These are phyloP conservation scores for Annulohypoxylon stygium DNA, from an alignment of 495 filamentous ascomycete genomes.

Conservation along the genomic window DNA sequence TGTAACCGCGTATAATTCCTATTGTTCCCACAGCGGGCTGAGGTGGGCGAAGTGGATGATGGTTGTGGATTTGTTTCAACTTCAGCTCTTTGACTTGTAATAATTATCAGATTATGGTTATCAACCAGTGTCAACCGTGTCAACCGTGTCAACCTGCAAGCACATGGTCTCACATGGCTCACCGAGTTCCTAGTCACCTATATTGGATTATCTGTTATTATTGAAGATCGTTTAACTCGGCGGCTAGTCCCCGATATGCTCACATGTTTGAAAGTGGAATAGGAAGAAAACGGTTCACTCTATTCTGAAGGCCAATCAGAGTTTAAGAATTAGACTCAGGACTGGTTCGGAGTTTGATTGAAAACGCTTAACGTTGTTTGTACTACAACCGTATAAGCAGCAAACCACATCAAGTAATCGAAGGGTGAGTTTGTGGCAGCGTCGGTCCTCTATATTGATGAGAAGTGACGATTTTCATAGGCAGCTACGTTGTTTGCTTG, in stretches of 20 bases:
- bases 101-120: conserved; percentile 32
- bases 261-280: conserved; percentile 11
- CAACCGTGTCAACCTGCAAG: background rate
- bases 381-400: conserved; percentile 13
- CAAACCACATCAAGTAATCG: conserved; percentile 8
- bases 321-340: background rate
- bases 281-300: conserved; percentile 9
- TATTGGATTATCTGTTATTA: conserved; percentile 15
- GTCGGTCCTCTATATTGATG: conserved; percentile 7
- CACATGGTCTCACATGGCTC: conserved; percentile 23
- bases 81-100: conserved; percentile 37
- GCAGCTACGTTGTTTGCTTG: background rate
- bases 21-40: conserved; percentile 24
- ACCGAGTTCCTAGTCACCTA: conserved; percentile 25
- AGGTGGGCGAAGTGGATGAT: conserved; percentile 4
- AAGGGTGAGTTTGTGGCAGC: background rate
- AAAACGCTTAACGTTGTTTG: conserved; percentile 33
- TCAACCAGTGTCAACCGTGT: background rate
- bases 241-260: conserved; percentile 20
- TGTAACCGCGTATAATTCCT: conserved; percentile 37
- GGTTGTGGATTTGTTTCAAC: conserved; percentile 43
- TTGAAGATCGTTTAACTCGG: conserved; percentile 6
- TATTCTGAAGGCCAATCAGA: conserved; percentile 23
- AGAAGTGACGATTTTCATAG: conserved; percentile 1
- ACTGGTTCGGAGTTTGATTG: conserved; percentile 25